Evolutionary conservation across 2,329 filamentous ascomycete genomes (phyloP).

Genomic region (Paecilomyces fulvus): DNA sequence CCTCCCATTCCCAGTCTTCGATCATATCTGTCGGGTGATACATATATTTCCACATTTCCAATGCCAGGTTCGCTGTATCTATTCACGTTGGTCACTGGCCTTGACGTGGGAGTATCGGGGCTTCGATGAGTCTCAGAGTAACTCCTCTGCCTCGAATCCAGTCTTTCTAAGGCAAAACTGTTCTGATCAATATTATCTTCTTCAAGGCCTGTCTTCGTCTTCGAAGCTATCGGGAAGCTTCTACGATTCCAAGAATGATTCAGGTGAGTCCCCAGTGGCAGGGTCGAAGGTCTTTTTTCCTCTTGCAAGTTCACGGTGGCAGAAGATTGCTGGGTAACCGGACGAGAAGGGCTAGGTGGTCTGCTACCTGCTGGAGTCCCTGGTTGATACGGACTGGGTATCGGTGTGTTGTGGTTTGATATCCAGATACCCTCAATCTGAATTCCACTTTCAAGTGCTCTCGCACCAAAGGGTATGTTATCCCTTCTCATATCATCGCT

Average conservation of each 20-base stretch:
- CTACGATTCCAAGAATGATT: not conserved
- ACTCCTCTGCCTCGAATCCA: not conserved
- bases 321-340: not conserved
- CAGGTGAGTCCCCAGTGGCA: not conserved
- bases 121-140: not conserved
- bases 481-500: constrained; percentile 44
- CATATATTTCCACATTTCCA: not conserved
- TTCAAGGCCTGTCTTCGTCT: not conserved
- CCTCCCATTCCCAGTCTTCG: not conserved
- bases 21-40: not conserved
- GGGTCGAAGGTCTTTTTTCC: not conserved
- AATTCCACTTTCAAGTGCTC: constrained; percentile 73
- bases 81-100: not conserved
- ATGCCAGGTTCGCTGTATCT: not conserved
- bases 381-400: constrained; percentile 13
- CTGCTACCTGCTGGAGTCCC: constrained; percentile 13
- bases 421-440: constrained; percentile 82
- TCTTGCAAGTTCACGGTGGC: not conserved
- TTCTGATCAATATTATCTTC: not conserved
- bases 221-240: not conserved
- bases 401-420: constrained; percentile 40
- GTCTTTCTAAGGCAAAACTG: not conserved
- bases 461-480: constrained; percentile 76
- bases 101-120: not conserved
- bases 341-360: constrained; percentile 3